Conservation (phyloP, 2,329 filamentous ascomycete genomes). For the Trichophyton equinum region DNA sequence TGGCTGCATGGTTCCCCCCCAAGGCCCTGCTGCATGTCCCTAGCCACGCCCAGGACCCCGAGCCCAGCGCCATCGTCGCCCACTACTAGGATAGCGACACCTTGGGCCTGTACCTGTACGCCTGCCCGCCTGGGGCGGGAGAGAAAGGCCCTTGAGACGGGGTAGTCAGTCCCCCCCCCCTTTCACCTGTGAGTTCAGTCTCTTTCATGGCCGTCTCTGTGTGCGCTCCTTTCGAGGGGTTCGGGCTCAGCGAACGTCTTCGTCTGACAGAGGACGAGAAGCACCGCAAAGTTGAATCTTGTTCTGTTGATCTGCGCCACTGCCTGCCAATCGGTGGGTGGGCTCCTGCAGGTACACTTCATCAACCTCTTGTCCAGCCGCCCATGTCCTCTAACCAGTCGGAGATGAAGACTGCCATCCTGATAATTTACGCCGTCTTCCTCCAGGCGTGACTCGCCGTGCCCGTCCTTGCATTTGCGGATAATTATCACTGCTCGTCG, state of each 20-base stretch:
- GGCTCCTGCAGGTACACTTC: not conserved
- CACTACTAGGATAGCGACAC: not conserved
- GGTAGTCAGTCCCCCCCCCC: too few relatives aligned
- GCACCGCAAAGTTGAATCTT: not conserved
- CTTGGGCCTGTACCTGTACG: not conserved
- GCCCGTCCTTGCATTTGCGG: not conserved
- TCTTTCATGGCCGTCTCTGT: too few relatives aligned
- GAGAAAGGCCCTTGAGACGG: too few relatives aligned
- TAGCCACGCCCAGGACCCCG: not conserved
- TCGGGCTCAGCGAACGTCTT: too few relatives aligned
- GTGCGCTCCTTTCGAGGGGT: too few relatives aligned
- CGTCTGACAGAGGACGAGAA: not conserved
- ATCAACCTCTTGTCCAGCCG: not conserved
- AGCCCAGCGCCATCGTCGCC: not conserved
- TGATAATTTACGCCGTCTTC: not conserved
- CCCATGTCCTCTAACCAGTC: not conserved
- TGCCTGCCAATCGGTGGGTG: not conserved
- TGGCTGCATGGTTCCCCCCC: not conserved
- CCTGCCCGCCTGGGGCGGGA: too few relatives aligned
- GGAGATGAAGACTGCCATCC: not conserved
- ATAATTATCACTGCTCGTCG: not conserved
- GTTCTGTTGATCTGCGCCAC: not conserved
- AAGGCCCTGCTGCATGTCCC: not conserved
- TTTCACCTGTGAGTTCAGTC: too few relatives aligned
- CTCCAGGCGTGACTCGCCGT: not conserved